Base-by-base conservation (phyloP, 768 basidiomycete genomes). In the Rhizopogon vulgaris region DNA sequence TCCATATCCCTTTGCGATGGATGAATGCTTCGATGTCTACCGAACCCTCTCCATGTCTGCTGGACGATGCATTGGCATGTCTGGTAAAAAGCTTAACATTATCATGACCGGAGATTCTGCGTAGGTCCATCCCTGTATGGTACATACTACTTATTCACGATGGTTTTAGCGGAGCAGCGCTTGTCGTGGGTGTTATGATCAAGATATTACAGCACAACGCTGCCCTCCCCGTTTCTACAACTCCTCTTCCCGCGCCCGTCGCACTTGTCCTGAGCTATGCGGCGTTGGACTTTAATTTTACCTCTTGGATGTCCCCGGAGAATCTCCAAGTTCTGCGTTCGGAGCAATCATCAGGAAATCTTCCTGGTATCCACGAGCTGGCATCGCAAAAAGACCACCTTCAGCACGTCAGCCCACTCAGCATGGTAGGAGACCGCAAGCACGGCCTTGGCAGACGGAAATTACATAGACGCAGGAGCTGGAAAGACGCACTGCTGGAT, bases 271-370 rank as follows among this genome's bases (percentile, higher is more conserved):
- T 95, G 49, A 91, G 83, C 58, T 99, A 98, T 68, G 82, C 94
- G 0, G 89, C 88, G 24, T 78, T 98, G 41, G 94, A 98, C 67
- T 98, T 99, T 73, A 97, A 98, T 67, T 97, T 95, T 62, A 93
- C 92, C 0, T 95, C 94, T 18, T 98, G 95, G 95, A 93, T 94
- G 91, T 79, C 88, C 0, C 83, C 84, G 8, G 79, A 79, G 17
- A 84, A 97, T 66, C 75, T 97, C 51, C 84, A 82, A 4, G 87
- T 95, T 27, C 74, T 98, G 12, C 81, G 87, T 49, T 81, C 87
- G 3, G 94, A 98, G 65, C 90, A 92, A 63, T 93, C 92, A 1
- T 84, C 87, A 12, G 82, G 87, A 0, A 80, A 90, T 66, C 73
- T 97, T 12, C 80, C 87, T 25, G 85, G 85, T 1, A 69, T 94